These are phyloP conservation scores for Micractinium sp. DNA, from an alignment of 139 green algal genomes.

Conservation along the genomic window DNA sequence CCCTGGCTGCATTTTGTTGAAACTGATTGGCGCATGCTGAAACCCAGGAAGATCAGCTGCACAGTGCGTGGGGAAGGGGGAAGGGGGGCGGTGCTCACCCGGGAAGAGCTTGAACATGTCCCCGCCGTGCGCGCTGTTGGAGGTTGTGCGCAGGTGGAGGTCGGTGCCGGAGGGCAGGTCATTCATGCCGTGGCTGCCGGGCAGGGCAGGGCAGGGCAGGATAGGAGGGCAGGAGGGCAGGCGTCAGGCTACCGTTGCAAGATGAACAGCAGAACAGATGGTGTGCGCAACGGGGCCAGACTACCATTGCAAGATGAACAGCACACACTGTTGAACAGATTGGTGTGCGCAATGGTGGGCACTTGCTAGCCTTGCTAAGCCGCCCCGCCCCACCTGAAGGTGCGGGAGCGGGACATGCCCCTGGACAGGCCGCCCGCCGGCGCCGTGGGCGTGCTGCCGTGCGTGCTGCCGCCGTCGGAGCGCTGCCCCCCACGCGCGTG, in stretches of 20 bases:
- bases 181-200: slow-evolving; percentile 13
- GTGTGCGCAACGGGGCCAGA: too few species aligned
- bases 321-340: too few species aligned
- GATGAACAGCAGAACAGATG: too few species aligned
- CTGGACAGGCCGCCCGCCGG: neutral
- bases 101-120: slow-evolving; percentile 31
- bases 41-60: too few species aligned
- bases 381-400: slow-evolving; percentile 7
- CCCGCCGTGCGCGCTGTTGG: slow-evolving; percentile 27
- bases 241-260: too few species aligned
- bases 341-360: too few species aligned
- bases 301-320: too few species aligned
- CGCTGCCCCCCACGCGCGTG: neutral
- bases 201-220: neutral
- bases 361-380: too few species aligned
- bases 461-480: neutral
- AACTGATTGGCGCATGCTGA: too few species aligned
- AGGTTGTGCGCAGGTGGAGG: neutral
- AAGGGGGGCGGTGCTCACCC: neutral
- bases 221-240: neutral
- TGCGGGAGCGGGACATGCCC: slow-evolving; percentile 16
- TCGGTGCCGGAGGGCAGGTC: neutral
- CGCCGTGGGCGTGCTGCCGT: neutral
- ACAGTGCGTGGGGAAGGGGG: too few species aligned
- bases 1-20: too few species aligned